Base-by-base conservation (phyloP, 306 rosid species). In the Citrullus colocynthis region DNA sequence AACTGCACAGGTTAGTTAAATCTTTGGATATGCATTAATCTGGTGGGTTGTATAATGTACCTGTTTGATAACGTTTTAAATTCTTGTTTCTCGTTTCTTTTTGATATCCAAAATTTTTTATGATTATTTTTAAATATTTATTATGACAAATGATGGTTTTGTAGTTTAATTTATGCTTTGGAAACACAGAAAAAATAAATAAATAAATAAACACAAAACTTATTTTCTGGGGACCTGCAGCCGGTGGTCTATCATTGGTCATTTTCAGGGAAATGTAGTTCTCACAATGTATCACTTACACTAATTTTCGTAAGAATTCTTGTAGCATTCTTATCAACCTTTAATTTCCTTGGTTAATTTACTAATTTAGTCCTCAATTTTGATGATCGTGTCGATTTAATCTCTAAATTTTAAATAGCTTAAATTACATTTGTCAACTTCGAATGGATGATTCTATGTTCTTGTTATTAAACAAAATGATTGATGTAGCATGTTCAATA, bases 1-100 rank as follows among this genome's bases (percentile, higher is more conserved):
- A 82, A 95, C 96, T 66, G 92, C 97, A 37, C 98, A 92, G 97
- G 98, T 92, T 79, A 80, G 82, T 85, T 63, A 36, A 62, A 59
- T 78, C 78, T 79, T 15, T 77, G 66, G 14, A 64, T 64, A 56
- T 56, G 9, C 79, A 62, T 30, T 15, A 20, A 32, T 28, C 24
- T 74, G 64, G 54, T 74, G 64, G 54, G 32, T 20, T 51, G 20
- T 58, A 5, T 58, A 5, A 15, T 52, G 57, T 52, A 15, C 57
- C 5, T 8, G 20, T 16, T 52, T 16, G 57, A 52, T 52, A 52
- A 15, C 6, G 57, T 52, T 52, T 52, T 52, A 48, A 48, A 48
- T 48, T 13, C 6, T 16, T 52, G 20, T 52, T 52, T 52, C 20
- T 52, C 20, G 9, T 52, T 52, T 52, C 57, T 17, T 52, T 20